A percentile compares a stretch with the other conserved stretches of the same genome.
Conservation (phyloP, 2,329 filamentous ascomycete species). For the Hymenoscyphus albidus region DNA sequence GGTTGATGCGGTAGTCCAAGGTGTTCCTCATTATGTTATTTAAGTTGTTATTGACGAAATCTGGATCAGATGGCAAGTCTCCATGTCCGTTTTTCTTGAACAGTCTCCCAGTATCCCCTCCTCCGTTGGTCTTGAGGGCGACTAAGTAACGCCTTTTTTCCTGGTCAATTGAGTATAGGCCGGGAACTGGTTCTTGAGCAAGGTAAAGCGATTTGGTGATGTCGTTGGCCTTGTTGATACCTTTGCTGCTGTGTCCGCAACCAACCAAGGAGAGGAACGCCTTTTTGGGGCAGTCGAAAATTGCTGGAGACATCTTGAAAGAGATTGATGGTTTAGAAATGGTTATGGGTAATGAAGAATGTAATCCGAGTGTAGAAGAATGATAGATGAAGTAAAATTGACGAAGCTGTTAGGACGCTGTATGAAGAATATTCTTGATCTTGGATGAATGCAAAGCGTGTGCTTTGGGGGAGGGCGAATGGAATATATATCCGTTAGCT, state of each 20-base stretch:
- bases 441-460: neutral
- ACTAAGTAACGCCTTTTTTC: slow-evolving; percentile 16
- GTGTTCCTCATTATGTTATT: neutral
- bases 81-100: slow-evolving; percentile 7
- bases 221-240: slow-evolving; percentile 3
- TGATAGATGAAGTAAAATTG: neutral
- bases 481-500: neutral
- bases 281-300: neutral
- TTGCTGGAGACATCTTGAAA: neutral
- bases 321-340: neutral
- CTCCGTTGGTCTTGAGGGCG: slow-evolving; percentile 14
- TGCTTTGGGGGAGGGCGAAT: neutral
- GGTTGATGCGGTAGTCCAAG: neutral
- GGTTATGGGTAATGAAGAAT: neutral
- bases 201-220: slow-evolving; percentile 9
- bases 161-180: slow-evolving; percentile 18
- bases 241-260: neutral
- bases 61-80: neutral
- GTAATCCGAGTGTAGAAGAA: neutral
- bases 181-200: slow-evolving; percentile 16
- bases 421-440: neutral
- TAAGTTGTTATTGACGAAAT: neutral
- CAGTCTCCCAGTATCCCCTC: slow-evolving; percentile 15
- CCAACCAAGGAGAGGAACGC: neutral
- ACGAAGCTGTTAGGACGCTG: neutral